These are phyloP conservation scores for Cantharellus anzutake DNA, from an alignment of 768 basidiomycete species.

Conservation along the genomic window DNA sequence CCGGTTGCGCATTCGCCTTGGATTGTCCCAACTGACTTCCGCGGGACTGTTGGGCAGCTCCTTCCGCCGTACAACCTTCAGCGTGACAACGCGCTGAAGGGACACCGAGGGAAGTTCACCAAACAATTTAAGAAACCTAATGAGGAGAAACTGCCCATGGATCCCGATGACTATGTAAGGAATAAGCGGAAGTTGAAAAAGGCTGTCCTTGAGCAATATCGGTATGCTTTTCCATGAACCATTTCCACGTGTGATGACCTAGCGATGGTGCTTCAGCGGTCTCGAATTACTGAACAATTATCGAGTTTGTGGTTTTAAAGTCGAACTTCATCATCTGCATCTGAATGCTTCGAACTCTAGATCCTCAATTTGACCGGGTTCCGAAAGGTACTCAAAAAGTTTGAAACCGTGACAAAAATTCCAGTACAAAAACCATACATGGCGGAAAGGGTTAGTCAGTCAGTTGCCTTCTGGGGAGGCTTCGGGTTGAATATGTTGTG, in stretches of 20 bases:
- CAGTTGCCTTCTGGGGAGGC: not conserved
- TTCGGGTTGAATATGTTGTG: not conserved
- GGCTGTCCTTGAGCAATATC: constrained; percentile 71
- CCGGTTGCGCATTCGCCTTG: not conserved
- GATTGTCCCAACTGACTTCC: too few relatives aligned
- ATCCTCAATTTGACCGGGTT: constrained; percentile 82
- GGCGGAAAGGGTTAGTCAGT: constrained; percentile 39
- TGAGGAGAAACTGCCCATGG: constrained; percentile 9
- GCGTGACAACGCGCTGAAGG: not conserved
- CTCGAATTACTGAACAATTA: constrained; percentile 81
- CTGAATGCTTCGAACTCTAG: constrained; percentile 18
- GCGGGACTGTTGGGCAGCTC: not conserved
- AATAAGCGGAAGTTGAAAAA: constrained; percentile 77
- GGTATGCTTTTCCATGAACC: constrained; percentile 21
- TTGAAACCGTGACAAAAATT: constrained; percentile 63
- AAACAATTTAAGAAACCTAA: not conserved
- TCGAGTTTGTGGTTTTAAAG: constrained; percentile 30
- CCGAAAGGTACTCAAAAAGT: constrained; percentile 70
- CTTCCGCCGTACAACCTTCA: constrained; percentile 1
- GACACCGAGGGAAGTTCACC: not conserved
- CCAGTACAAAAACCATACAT: constrained; percentile 61
- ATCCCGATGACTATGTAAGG: constrained; percentile 62
- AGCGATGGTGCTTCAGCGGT: constrained; percentile 25
- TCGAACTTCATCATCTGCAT: not conserved
- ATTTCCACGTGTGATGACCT: too few relatives aligned